Percentiles rank a stretch among this genome's conserved stretches.
These are phyloP conservation scores for Huntiella bhutanensis DNA, from an alignment of 2,329 filamentous ascomycete genomes.

Conservation along the genomic window DNA sequence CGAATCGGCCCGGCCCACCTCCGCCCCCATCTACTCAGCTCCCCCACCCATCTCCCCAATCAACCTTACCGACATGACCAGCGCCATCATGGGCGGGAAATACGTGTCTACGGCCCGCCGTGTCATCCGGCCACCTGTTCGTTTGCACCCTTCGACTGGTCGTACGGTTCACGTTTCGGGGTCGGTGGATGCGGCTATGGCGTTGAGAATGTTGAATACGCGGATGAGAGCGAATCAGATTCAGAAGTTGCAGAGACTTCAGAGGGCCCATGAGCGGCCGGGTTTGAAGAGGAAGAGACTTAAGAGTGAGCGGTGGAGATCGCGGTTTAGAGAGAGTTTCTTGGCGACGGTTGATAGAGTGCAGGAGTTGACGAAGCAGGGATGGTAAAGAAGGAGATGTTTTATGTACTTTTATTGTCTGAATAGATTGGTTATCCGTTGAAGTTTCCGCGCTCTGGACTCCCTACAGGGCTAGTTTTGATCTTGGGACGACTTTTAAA, in stretches of 20 bases:
- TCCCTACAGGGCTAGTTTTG: conserved; percentile 49
- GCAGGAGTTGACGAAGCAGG: conserved; percentile 52
- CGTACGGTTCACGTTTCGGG: conserved; percentile 24
- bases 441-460: conserved; percentile 19
- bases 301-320: conserved; percentile 47
- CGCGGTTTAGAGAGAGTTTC: conserved; percentile 51
- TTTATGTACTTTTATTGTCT: no score
- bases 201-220: conserved; percentile 24
- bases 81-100: conserved; percentile 11
- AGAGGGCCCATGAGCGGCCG: conserved; percentile 55
- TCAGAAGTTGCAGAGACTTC: conserved; percentile 31
- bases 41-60: conserved; percentile 11
- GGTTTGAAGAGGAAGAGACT: conserved; percentile 64
- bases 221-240: conserved; percentile 35
- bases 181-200: conserved; percentile 26
- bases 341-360: conserved; percentile 44
- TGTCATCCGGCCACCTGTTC: conserved; percentile 16
- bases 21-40: conserved; percentile 1
- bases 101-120: conserved; percentile 12
- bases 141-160: conserved; percentile 24
- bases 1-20: background rate
- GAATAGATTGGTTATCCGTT: background rate
- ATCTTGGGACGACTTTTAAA: conserved; percentile 74
- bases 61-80: conserved; percentile 19
- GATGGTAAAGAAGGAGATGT: conserved; percentile 37